Base-by-base conservation (phyloP, 257 asterid genomes). In the Solanum peruvianum region DNA sequence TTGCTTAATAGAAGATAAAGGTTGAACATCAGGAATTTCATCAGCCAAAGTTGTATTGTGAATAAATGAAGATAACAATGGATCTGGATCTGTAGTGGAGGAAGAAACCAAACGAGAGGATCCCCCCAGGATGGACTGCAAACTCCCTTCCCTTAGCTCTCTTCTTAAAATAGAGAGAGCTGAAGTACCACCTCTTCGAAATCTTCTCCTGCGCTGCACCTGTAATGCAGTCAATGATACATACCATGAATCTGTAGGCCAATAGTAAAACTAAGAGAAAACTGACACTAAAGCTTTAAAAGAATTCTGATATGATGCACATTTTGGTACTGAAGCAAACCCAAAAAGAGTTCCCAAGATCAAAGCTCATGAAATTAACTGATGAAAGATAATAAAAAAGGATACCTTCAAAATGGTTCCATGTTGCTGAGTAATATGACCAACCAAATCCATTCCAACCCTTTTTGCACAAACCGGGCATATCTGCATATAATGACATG, bases 171-270 rank as follows among this genome's bases (percentile, higher is more conserved):
- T 71, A 15, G 98, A 89, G 82, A 91, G 90, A 16, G 93, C 90
- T 41, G 92, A 88, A 86, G 93, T 89, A 62, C 90, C 93, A 18
- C 94, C 95, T 88, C 94, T 91, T 2, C 94, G 91, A 39, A 67
- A 69, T 88, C 98, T 95, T 90, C 96, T 91, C 91, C 93, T 96
- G 33, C 95, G 94, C 88, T 93, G 95, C 90, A 95, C 93, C 97
- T 93, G 45, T 84, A 82, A 23, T 85, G 90, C 67, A 90, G 96
- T 95, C 85, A 92, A 94, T 93, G 93, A 86, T 85, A 89, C 29
- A 81, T 49, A 49, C 44, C 15, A 49, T 29, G 44, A 29, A 45
- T 13, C 33, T 0, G 14, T 12, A 42, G 49, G 15, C 14, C n/a
- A 25, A 33, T 33, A 15, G 67, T 27, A 27, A 44, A 47, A 47